Base-by-base conservation (phyloP, 2,329 filamentous ascomycete genomes). In the Monosporascus sp. region DNA sequence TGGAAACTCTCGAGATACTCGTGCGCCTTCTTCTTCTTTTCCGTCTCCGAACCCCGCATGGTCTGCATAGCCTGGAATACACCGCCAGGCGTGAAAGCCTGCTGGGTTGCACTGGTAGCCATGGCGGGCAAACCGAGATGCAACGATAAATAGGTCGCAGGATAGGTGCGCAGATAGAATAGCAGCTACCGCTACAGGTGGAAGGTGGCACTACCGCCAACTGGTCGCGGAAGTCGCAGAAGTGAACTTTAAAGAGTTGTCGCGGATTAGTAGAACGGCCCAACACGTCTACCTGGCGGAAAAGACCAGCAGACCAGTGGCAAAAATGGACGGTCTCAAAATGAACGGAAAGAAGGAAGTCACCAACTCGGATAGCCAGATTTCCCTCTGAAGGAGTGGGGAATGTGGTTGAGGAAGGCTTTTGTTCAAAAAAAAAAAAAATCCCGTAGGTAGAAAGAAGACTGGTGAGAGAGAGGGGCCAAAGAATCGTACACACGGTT, bases 1-100 rank as follows among this genome's bases (percentile, higher is more conserved):
- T 99, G 94, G 74, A 97, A 99, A 64, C 85, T 86, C 74, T 96
- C 90, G 56, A 99, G 80, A 70, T 87, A 99, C 69, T 93, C 86
- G 69, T 97, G 92, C 56, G 91, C 92, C 72, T 91, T 88, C 70
- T 88, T 87, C 78, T 97, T 97, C 68, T 89, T 84, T 61, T 87
- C 82, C 66, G 88, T 83, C 68, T 93, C 85, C 62, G 85, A 88
- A 73, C 87, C 89, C 69, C 91, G 87, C 92, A 99, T 96, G 59
- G 92, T 94, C 69, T 86, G 83, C 74, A 97, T 86, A 59, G 93
- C 94, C 63, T 88, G 85, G 64, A 97, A 80, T 63, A 99, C 90
- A 67, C 79, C 77, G 46, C 76, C 72, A 59, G 90, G 89, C 73
- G 85, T 83, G 74, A 94, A 95, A 72, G 83, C 82, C 74, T 88